A percentile compares a stretch with the other conserved stretches of the same genome.
These are phyloP conservation scores for Alliaria petiolata DNA, from an alignment of 345 rosid genomes.

Conservation along the genomic window DNA sequence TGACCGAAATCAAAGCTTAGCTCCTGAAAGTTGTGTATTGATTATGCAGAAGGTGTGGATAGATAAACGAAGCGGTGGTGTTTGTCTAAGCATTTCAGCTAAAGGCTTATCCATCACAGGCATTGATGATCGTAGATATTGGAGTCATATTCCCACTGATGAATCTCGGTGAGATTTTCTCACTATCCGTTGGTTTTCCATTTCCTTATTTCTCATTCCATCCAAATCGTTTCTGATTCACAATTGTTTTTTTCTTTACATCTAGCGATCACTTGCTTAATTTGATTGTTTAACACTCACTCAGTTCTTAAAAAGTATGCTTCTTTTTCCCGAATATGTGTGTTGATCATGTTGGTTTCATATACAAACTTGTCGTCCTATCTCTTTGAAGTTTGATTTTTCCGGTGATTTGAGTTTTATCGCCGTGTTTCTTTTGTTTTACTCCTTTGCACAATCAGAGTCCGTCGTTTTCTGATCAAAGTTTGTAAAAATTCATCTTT, in stretches of 20 bases:
- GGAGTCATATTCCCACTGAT: slow-evolving; percentile 75
- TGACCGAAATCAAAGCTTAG: too few species aligned
- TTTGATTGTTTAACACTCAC: background rate
- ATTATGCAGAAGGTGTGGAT: slow-evolving; percentile 72
- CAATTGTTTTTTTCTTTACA: background rate
- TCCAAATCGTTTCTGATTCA: background rate
- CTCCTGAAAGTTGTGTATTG: background rate
- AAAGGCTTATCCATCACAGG: slow-evolving; percentile 79
- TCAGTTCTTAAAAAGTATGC: background rate
- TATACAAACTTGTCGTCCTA: background rate
- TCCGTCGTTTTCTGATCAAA: background rate
- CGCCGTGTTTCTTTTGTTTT: background rate
- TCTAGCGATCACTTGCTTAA: background rate
- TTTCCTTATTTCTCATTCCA: background rate
- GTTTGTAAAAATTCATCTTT: background rate
- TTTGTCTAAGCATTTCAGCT: slow-evolving; percentile 61
- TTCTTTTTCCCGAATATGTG: background rate
- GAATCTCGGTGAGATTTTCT: slow-evolving; percentile 67
- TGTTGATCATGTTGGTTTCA: background rate
- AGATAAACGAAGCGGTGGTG: slow-evolving; percentile 62
- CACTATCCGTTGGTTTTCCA: background rate
- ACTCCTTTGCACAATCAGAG: background rate
- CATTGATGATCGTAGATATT: slow-evolving; percentile 89
- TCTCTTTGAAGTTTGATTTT: too few species aligned
- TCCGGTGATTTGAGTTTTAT: background rate